Conservation (phyloP, 192 early-diverging fungal species). For the Gaertneriomyces semiglobifer region DNA sequence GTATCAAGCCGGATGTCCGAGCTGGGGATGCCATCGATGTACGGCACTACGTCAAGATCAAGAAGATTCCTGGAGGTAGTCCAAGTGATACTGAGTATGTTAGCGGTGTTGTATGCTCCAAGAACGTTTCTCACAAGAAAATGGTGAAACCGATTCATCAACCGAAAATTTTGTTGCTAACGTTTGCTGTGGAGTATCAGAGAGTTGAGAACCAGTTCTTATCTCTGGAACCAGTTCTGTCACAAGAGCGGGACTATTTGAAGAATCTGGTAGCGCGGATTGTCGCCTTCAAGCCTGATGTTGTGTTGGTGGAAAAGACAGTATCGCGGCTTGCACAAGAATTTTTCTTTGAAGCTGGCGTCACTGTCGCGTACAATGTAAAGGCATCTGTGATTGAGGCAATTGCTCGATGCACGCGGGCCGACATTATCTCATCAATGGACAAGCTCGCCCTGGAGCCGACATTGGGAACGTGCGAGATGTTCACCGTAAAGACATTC, state of each 20-base stretch:
- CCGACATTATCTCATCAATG: conserved; percentile 76
- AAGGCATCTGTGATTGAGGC: conserved; percentile 82
- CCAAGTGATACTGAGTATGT: conserved; percentile 80
- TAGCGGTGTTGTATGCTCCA: conserved; percentile 89
- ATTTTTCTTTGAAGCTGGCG: conserved; percentile 68
- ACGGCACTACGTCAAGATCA: conserved; percentile 87
- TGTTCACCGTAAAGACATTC: conserved; percentile 76
- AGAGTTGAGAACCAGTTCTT: conserved; percentile 71
- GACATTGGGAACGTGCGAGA: conserved; percentile 72
- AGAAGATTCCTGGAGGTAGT: conserved; percentile 85
- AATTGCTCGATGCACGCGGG: conserved; percentile 81
- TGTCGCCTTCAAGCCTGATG: conserved; percentile 65
- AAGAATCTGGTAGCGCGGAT: conserved; percentile 76
- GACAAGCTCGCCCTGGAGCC: conserved; percentile 73
- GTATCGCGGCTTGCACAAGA: conserved; percentile 85
- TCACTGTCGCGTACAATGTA: conserved; percentile 83
- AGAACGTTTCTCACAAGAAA: conserved; percentile 84
- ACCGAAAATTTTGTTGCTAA: conserved; percentile 82
- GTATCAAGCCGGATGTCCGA: conserved; percentile 62
- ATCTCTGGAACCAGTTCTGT: conserved; percentile 73
- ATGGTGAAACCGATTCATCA: conserved; percentile 68
- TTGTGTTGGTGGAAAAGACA: conserved; percentile 78
- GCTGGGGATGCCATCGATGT: conserved; percentile 82
- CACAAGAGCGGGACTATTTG: conserved; percentile 82
- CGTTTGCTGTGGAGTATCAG: conserved; percentile 82